Evolutionary conservation across 1,284 basidiomycete genomes (phyloP), one percentile per base, ranked within the genome.

Genomic region (Tilletia indica): DNA sequence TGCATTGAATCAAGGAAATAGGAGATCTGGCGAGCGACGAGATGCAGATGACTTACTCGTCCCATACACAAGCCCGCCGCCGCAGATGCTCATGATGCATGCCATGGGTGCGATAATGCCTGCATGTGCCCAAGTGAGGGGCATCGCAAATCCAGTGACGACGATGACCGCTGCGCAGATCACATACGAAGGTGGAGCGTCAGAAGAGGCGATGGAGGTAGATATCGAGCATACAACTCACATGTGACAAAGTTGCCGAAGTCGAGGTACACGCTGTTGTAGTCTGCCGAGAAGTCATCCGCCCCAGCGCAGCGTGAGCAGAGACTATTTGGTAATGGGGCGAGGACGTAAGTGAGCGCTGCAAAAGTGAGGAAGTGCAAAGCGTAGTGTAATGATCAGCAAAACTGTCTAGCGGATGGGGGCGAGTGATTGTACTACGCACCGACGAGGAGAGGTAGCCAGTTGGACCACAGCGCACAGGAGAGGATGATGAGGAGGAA

Each of bases 401-500:
- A 11, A 39, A 25, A 54, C 51, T 31, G 61, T 25, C 39, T 71
- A 38, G 42, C 49, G 21, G 31, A 16, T 21, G 31, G 67, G 8
- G 36, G 69, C 51, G 39, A 71, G 12, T 6, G 42, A 1, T 51
- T 9, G 16, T 31, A 31, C 3, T n/a, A 89, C 93, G 83, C 80
- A 97, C 96, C 96, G 78, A 98, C 96, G 77, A 99, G 89, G 68
- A 99, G 87, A 63, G 97, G 97, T 16, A 99, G 87, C 97, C 97
- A 99, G 86, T 99, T 99, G 47, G 89, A 86, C 91, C 92, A 99
- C 49, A 99, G 87, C 34, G 97, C 96, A 84, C 97, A 99, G 0
- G 93, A 95, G 39, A 99, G 91, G 85, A 99, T 99, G 84, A 99
- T 93, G 82, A 99, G 90, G 71, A 99, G 87, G 87, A 99, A 99